Percentiles rank a stretch among this genome's conserved stretches.
These are phyloP conservation scores for Centrapalus pauciflorus DNA, from an alignment of 129 eudicot species.

Conservation along the genomic window DNA sequence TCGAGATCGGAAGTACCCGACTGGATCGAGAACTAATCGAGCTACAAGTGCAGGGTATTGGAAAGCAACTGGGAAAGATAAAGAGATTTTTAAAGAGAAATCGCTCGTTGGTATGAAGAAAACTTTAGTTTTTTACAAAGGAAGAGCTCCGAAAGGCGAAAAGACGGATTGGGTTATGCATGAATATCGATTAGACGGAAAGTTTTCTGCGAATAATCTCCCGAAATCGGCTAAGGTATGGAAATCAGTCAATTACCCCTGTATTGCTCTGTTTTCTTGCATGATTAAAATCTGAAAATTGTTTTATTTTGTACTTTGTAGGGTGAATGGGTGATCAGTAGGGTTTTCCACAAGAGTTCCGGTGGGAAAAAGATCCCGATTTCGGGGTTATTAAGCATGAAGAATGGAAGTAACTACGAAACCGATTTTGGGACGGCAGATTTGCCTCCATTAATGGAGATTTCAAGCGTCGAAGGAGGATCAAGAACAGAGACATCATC, in stretches of 20 bases:
- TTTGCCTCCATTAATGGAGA: conserved; percentile 62
- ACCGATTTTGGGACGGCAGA: conserved; percentile 17
- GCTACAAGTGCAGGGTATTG: conserved; percentile 76
- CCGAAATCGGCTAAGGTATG: conserved; percentile 47
- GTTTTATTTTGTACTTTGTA: conserved; percentile 18
- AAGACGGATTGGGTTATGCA: conserved; percentile 89
- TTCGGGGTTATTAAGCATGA: conserved; percentile 31
- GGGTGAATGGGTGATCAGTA: conserved; percentile 91
- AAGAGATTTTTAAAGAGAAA: conserved; percentile 50
- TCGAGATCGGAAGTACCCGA: conserved; percentile 78
- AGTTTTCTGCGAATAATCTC: conserved; percentile 25
- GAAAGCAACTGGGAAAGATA: conserved; percentile 87
- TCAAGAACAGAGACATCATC: conserved; percentile 36
- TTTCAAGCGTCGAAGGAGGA: conserved; percentile 41
- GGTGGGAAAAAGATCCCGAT: conserved; percentile 55
- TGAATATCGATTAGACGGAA: conserved; percentile 66
- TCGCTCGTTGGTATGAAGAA: conserved; percentile 72
- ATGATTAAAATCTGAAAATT: neutral
- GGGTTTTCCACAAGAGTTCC: conserved; percentile 62
- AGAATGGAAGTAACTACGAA: neutral
- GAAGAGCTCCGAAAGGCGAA: conserved; percentile 79
- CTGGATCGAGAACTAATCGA: conserved; percentile 68
- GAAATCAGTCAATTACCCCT: neutral
- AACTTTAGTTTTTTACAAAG: conserved; percentile 65
- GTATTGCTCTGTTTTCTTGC: conserved; percentile 16